phyloP scores from a whole-genome alignment of 176 grass and related monocot genomes.

The Themeda triandra region DNA sequence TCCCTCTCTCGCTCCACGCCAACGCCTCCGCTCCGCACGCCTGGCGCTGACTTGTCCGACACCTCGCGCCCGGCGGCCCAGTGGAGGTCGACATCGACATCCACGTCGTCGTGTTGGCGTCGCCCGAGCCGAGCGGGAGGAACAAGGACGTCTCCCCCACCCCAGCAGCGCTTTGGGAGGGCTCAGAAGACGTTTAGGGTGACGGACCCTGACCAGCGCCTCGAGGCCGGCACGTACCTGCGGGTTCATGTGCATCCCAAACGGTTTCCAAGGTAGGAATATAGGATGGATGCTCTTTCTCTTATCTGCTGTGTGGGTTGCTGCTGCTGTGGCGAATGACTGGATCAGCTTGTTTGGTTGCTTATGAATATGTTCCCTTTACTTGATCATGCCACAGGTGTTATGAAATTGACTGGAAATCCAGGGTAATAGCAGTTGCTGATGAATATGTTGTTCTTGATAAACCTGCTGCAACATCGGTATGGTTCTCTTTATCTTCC shows the following conservation, averaged over 20 bases:
- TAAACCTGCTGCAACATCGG: conserved; percentile 95
- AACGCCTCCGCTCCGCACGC: no score
- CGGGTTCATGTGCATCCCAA: conserved; percentile 93
- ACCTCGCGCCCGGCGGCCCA: no score
- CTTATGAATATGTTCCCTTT: conserved; percentile 16
- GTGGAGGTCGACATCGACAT: no score
- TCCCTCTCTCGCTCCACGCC: no score
- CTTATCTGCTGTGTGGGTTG: neutral
- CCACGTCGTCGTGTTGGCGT: no score
- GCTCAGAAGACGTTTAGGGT: conserved; percentile 97
- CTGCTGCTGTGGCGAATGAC: neutral
- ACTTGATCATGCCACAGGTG: conserved; percentile 57
- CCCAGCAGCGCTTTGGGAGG: no score
- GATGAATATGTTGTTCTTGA: conserved; percentile 79
- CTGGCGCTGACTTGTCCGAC: no score
- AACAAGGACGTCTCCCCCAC: no score
- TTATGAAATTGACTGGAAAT: conserved; percentile 98
- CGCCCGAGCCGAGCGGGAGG: no score
- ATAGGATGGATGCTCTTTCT: conserved; percentile 15
- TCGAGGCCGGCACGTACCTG: conserved; percentile 69
- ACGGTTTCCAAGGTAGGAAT: conserved; percentile 77
- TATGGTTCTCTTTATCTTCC: conserved; percentile 40
- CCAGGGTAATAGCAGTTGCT: no score
- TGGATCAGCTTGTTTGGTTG: neutral
- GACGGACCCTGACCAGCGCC: no score